A percentile compares a stretch with the other conserved stretches of the same genome.
These are phyloP conservation scores for Dendrobium catenatum DNA, from an alignment of 106 monocot species.

Conservation along the genomic window DNA sequence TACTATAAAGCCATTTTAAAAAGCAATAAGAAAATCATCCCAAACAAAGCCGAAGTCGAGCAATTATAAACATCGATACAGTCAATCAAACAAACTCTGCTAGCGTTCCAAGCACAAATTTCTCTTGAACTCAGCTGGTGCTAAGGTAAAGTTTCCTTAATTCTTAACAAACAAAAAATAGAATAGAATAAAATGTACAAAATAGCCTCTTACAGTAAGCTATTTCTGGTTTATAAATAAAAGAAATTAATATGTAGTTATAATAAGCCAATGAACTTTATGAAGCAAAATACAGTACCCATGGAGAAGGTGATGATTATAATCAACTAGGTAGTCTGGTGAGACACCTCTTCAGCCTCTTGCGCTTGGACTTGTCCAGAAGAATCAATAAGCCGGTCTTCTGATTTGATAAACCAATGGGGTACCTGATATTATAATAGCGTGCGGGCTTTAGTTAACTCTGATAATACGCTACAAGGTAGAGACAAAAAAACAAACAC, in stretches of 20 bases:
- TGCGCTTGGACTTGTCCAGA: not conserved
- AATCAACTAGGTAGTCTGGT: conserved; percentile 24
- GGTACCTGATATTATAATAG: conserved; percentile 1
- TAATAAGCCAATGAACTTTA: not conserved
- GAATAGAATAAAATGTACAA: not conserved
- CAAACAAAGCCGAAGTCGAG: too few relatives aligned
- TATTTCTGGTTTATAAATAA: not conserved
- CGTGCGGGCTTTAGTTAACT: not conserved
- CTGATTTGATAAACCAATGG: not conserved
- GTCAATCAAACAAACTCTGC: not conserved
- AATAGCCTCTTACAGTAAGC: not conserved
- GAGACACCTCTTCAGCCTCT: conserved; percentile 5
- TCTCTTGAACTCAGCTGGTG: not conserved
- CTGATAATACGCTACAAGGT: not conserved
- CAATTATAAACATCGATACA: too few relatives aligned
- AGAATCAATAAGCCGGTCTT: not conserved
- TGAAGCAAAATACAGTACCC: not conserved
- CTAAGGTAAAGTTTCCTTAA: not conserved
- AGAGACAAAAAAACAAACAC: not conserved
- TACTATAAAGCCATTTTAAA: too few relatives aligned
- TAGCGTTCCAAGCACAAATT: not conserved
- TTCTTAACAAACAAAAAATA: not conserved
- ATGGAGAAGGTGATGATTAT: conserved; percentile 7
- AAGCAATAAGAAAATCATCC: too few relatives aligned
- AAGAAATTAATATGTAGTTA: not conserved